phyloP scores from a whole-genome alignment of 2,329 filamentous ascomycete genomes.

The Hymenotorrendiella dingleyae region DNA sequence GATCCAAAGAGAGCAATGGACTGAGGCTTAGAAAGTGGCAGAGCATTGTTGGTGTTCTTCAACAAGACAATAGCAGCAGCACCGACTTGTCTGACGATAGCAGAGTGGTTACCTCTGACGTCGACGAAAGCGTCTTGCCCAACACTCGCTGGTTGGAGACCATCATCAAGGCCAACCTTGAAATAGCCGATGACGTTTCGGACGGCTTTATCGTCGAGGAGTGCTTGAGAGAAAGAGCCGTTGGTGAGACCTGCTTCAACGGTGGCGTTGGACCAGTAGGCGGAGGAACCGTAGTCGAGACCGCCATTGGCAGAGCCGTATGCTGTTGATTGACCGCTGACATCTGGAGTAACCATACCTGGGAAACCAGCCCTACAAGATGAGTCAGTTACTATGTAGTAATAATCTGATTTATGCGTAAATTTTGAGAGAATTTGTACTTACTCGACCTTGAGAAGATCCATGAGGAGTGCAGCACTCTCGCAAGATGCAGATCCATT shows the following conservation, averaged over 20 bases:
- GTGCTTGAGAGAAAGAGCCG: slow-evolving; percentile 49
- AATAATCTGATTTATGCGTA: too few relatives aligned
- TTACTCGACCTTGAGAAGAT: slow-evolving; percentile 25
- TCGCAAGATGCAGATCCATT: slow-evolving; percentile 33
- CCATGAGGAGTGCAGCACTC: slow-evolving; percentile 19
- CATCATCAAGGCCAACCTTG: slow-evolving; percentile 51
- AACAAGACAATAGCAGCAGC: slow-evolving; percentile 65
- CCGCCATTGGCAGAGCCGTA: slow-evolving; percentile 27
- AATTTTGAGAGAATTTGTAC: too few relatives aligned
- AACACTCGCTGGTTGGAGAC: slow-evolving; percentile 58
- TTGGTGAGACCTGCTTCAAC: slow-evolving; percentile 68
- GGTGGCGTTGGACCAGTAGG: slow-evolving; percentile 46
- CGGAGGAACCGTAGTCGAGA: slow-evolving; percentile 17
- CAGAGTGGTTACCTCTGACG: slow-evolving; percentile 52
- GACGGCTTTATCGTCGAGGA: slow-evolving; percentile 59
- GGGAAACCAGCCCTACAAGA: slow-evolving; percentile 30
- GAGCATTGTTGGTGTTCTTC: slow-evolving; percentile 64
- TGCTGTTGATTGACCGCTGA: slow-evolving; percentile 17
- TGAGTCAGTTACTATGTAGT: too few relatives aligned
- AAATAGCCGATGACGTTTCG: slow-evolving; percentile 62
- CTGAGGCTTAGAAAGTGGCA: slow-evolving; percentile 72
- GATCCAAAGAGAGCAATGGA: slow-evolving; percentile 72
- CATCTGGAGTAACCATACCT: slow-evolving; percentile 22
- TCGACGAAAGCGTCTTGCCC: slow-evolving; percentile 66
- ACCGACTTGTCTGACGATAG: slow-evolving; percentile 51